Conservation (phyloP, 176 grass and related monocot genomes). For the Aegilops umbellulata region DNA sequence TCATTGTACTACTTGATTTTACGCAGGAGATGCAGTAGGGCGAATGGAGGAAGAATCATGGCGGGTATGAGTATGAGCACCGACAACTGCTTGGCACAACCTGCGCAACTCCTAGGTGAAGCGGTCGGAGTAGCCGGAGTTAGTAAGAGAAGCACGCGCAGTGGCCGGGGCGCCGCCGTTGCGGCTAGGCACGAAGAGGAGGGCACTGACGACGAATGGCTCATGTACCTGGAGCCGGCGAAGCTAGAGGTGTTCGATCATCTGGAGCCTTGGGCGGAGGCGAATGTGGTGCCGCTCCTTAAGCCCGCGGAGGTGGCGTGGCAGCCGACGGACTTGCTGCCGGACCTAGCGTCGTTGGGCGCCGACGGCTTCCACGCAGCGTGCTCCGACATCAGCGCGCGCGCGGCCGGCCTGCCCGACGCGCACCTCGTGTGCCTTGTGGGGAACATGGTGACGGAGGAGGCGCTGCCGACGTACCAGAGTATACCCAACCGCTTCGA, state of each 20-base stretch:
- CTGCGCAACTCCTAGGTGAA: too few relatives aligned
- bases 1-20: neutral
- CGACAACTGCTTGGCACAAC: too few relatives aligned
- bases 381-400: neutral
- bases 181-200: neutral
- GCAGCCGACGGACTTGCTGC: slow-evolving; percentile 21
- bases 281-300: slow-evolving; percentile 11
- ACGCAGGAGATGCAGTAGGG: neutral
- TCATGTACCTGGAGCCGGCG: neutral
- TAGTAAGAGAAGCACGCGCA: too few relatives aligned
- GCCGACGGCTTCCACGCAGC: slow-evolving; percentile 46
- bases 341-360: slow-evolving; percentile 30
- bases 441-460: slow-evolving; percentile 19
- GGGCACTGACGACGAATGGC: neutral
- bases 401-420: slow-evolving; percentile 80
- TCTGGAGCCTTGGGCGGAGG: neutral
- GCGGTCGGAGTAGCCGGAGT: too few relatives aligned
- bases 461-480: too few relatives aligned
- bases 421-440: slow-evolving; percentile 55
- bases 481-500: slow-evolving; percentile 46
- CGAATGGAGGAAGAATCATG: neutral
- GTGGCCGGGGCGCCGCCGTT: neutral
- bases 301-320: neutral
- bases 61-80: too few relatives aligned
- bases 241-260: neutral